These are phyloP conservation scores for Vaccinium corymbosum DNA, from an alignment of 148 eudicot genomes.

Conservation along the genomic window DNA sequence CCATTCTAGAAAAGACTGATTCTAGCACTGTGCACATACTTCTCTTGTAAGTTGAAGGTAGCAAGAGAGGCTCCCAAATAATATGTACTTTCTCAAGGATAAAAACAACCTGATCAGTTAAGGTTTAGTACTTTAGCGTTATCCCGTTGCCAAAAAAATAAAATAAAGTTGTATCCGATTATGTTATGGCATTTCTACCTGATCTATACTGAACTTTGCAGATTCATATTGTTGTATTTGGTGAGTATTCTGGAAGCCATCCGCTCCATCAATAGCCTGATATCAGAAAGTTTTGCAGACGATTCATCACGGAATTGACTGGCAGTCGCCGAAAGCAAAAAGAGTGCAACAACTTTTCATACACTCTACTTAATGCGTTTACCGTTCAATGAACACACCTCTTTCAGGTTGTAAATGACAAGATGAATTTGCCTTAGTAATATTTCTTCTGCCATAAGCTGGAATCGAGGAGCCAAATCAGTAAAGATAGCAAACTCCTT, in stretches of 20 bases:
- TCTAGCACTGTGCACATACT: slow-evolving; percentile 73
- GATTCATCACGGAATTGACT: not conserved
- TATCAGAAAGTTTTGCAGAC: slow-evolving; percentile 13
- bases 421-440: slow-evolving; percentile 71
- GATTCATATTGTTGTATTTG: slow-evolving; percentile 69
- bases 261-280: slow-evolving; percentile 91
- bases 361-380: not conserved
- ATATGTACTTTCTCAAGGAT: slow-evolving; percentile 88
- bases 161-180: not conserved
- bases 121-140: not conserved
- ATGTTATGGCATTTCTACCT: slow-evolving; percentile 37
- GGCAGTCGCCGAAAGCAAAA: not conserved
- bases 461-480: slow-evolving; percentile 89
- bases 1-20: slow-evolving; percentile 62
- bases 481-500: slow-evolving; percentile 77
- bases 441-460: slow-evolving; percentile 72
- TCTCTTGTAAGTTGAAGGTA: slow-evolving; percentile 69
- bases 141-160: not conserved
- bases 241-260: slow-evolving; percentile 97
- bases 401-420: slow-evolving; percentile 60
- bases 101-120: slow-evolving; percentile 60
- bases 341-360: not conserved
- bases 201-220: slow-evolving; percentile 84
- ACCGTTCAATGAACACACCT: slow-evolving; percentile 40
- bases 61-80: slow-evolving; percentile 85